These are phyloP conservation scores for Eucalyptus erythrocorys DNA, from an alignment of 345 rosid genomes.

Conservation along the genomic window DNA sequence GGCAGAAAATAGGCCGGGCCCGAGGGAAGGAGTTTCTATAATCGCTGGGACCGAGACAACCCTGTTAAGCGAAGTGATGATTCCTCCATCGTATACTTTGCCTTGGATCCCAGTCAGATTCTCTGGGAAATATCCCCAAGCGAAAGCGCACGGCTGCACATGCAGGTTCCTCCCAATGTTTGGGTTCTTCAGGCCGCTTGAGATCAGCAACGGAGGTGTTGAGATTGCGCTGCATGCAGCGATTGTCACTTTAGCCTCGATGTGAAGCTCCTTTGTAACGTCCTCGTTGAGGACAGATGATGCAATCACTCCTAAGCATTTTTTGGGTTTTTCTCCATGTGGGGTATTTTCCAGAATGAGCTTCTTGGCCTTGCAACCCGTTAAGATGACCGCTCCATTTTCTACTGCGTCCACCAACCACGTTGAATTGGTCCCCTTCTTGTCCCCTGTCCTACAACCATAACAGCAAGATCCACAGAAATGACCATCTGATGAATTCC, in stretches of 20 bases:
- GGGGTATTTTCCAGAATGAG: neutral
- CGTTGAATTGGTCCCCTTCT: neutral
- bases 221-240: neutral
- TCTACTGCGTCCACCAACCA: conserved; percentile 2
- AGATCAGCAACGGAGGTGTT: neutral
- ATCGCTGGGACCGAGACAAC: neutral
- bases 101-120: neutral
- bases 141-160: neutral
- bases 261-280: neutral
- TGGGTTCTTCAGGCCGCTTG: conserved; percentile 1
- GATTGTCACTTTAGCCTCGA: neutral
- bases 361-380: neutral
- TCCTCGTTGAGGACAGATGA: neutral
- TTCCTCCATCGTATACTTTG: neutral
- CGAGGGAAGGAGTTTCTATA: neutral
- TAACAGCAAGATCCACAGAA: neutral
- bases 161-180: conserved; percentile 4
- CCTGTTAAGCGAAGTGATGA: neutral
- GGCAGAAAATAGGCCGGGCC: neutral
- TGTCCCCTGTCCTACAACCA: neutral
- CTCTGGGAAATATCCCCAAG: conserved; percentile 4
- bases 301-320: neutral
- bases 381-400: conserved; percentile 1
- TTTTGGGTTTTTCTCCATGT: neutral
- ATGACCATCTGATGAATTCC: neutral